These are phyloP conservation scores for Venturia effusa DNA, from an alignment of 2,329 filamentous ascomycete genomes.

Conservation along the genomic window DNA sequence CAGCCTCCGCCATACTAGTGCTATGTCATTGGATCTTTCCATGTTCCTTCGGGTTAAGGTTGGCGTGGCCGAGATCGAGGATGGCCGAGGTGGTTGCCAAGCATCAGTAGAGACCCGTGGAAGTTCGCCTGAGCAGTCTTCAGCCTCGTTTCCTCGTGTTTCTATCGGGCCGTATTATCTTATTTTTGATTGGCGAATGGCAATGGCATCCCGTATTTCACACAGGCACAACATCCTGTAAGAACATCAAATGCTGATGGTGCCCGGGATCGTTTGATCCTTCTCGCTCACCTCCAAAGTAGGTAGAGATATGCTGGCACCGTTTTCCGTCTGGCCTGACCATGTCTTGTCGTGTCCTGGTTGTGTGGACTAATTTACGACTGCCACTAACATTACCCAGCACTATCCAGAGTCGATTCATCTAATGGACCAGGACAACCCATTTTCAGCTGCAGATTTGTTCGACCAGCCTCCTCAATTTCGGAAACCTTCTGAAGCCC, in stretches of 20 bases:
- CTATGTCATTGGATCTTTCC: too few relatives aligned
- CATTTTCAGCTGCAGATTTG: neutral
- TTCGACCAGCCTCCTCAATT: neutral
- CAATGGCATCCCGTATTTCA: too few relatives aligned
- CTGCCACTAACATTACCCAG: neutral
- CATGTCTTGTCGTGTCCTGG: neutral
- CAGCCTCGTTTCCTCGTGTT: neutral
- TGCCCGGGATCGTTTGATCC: too few relatives aligned
- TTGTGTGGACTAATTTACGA: neutral
- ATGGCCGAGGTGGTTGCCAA: too few relatives aligned
- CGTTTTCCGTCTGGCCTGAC: neutral
- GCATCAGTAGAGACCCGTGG: neutral
- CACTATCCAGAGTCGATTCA: neutral
- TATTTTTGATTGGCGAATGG: too few relatives aligned
- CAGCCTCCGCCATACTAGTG: neutral
- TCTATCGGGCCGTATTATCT: neutral
- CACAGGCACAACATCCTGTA: too few relatives aligned
- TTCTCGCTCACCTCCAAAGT: too few relatives aligned
- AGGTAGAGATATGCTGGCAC: neutral
- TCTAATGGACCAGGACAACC: neutral
- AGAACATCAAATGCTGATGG: neutral
- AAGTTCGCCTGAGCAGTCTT: neutral
- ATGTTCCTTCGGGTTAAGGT: too few relatives aligned
- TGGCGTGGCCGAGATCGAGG: too few relatives aligned
- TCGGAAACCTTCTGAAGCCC: neutral